A percentile compares a stretch with the other conserved stretches of the same genome.
Conservation (phyloP, 1,284 basidiomycete species). For the Ganoderma leucocontextum region DNA sequence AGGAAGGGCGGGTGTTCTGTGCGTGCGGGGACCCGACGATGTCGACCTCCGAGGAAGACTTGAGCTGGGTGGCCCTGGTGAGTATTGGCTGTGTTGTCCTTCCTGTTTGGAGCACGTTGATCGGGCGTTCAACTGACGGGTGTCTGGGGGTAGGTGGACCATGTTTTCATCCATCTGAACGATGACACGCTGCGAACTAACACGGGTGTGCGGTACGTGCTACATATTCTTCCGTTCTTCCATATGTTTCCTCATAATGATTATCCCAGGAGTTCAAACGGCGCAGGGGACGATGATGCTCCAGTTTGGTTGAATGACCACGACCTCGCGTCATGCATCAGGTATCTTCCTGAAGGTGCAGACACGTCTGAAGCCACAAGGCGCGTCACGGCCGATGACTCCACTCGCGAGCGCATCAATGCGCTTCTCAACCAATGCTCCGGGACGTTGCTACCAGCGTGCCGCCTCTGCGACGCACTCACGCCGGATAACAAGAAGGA, state of each 20-base stretch:
- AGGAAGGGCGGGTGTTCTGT: constrained; percentile 15
- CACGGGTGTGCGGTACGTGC: no score
- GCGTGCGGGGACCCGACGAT: constrained; percentile 20
- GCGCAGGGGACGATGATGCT: no score
- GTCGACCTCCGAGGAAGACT: not conserved
- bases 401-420: not conserved
- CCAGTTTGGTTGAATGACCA: not conserved
- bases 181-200: not conserved
- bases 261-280: not conserved
- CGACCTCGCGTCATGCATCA: constrained; percentile 9
- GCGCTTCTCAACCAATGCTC: not conserved
- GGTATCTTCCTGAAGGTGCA: constrained; percentile 15
- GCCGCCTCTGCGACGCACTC: not conserved
- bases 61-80: constrained; percentile 16
- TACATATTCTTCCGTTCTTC: no score
- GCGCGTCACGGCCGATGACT: not conserved
- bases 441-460: not conserved
- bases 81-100: not conserved
- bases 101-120: no score
- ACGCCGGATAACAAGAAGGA: not conserved
- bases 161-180: not conserved
- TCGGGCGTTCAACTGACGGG: no score
- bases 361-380: constrained; percentile 4
- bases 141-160: not conserved
- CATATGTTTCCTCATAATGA: no score